Conservation (phyloP, 176 grass and related monocot genomes). For the Bolboschoenus planiculmis region DNA sequence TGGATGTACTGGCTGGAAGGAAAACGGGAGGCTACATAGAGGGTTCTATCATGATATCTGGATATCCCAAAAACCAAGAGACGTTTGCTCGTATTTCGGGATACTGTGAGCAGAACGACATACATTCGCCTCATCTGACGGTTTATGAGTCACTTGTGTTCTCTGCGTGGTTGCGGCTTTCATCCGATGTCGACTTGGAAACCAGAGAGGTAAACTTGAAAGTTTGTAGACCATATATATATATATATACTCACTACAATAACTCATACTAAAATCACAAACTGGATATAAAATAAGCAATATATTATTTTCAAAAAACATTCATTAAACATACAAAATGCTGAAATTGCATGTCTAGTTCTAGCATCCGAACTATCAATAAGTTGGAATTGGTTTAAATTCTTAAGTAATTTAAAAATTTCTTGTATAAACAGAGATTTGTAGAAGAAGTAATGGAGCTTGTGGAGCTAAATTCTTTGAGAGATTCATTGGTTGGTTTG, state of each 20-base stretch:
- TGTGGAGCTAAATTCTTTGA: slow-evolving; percentile 67
- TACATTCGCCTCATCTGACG: slow-evolving; percentile 87
- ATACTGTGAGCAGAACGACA: slow-evolving; percentile 94
- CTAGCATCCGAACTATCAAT: background rate
- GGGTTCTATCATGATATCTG: slow-evolving; percentile 65
- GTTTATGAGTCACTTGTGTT: slow-evolving; percentile 71
- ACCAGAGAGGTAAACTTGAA: slow-evolving; percentile 54
- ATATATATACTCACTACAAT: background rate
- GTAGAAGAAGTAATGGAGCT: slow-evolving; percentile 91
- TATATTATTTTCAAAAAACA: background rate
- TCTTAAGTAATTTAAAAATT: too few relatives aligned
- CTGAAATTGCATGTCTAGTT: background rate
- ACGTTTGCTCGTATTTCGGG: slow-evolving; percentile 91
- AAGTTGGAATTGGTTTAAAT: slow-evolving; percentile 13
- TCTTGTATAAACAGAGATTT: slow-evolving; percentile 52
- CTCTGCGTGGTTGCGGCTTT: slow-evolving; percentile 80
- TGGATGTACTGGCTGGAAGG: slow-evolving; percentile 89
- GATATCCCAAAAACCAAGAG: slow-evolving; percentile 89
- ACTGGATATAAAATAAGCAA: background rate
- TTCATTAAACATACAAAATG: background rate
- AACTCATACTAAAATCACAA: background rate
- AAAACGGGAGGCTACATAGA: slow-evolving; percentile 86
- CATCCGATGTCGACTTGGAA: slow-evolving; percentile 40
- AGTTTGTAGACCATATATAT: background rate
- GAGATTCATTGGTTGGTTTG: slow-evolving; percentile 72